phyloP scores from a whole-genome alignment of 2,329 filamentous ascomycete species.

The Paecilomyces sp. region DNA sequence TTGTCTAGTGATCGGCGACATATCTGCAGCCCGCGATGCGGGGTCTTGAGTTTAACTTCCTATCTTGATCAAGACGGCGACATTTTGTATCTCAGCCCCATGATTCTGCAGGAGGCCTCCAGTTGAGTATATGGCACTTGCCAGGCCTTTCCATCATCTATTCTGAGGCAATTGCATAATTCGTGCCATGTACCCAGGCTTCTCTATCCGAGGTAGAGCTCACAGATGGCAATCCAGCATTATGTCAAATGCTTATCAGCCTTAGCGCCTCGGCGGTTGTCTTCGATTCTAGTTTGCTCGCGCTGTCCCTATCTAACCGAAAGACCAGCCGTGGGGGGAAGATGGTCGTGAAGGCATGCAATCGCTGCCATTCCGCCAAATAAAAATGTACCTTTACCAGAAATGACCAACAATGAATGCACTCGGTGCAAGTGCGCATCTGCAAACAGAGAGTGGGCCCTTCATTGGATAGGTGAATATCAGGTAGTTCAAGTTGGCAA shows the following conservation, averaged over 20 bases:
- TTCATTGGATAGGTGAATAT: too few species aligned
- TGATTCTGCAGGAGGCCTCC: not conserved
- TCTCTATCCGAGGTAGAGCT: not conserved
- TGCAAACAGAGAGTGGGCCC: too few species aligned
- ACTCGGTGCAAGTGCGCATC: too few species aligned
- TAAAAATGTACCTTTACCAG: too few species aligned
- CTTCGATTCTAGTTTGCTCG: too few species aligned
- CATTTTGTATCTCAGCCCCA: not conserved
- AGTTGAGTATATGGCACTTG: not conserved
- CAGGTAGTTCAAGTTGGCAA: too few species aligned
- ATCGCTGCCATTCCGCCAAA: too few species aligned
- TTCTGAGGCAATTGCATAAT: not conserved
- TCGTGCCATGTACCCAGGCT: not conserved
- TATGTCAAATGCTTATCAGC: not conserved
- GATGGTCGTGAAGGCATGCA: too few species aligned
- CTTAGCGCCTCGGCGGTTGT: too few species aligned
- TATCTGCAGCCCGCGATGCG: not conserved
- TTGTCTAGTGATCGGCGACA: not conserved
- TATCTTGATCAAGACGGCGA: not conserved
- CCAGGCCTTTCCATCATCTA: not conserved
- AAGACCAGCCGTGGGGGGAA: too few species aligned
- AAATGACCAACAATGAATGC: too few species aligned
- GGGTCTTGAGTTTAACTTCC: not conserved
- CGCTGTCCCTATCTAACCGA: too few species aligned
- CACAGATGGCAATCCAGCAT: not conserved